Conservation (phyloP, 2,329 filamentous ascomycete species). For the Cordyceps cateniannulata region DNA sequence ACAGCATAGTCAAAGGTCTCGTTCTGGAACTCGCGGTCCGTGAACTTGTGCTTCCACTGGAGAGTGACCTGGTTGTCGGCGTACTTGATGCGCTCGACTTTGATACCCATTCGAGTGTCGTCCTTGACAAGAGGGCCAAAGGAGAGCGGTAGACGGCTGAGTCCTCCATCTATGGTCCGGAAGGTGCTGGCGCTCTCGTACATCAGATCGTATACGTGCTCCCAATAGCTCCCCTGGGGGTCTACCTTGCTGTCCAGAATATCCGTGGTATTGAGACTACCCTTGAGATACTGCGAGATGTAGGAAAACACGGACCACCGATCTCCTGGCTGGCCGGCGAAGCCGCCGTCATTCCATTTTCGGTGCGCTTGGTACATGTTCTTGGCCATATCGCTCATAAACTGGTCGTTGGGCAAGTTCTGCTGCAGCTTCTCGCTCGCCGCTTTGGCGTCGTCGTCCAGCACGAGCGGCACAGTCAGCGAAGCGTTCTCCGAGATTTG, state of each 20-base stretch:
- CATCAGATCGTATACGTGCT: conserved; percentile 24
- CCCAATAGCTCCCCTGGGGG: conserved; percentile 39
- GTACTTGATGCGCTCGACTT: conserved; percentile 51
- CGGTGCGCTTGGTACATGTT: conserved; percentile 40
- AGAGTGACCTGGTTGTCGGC: conserved; percentile 50
- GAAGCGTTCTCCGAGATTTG: conserved; percentile 40
- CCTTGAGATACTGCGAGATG: conserved; percentile 51
- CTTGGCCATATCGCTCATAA: conserved; percentile 30
- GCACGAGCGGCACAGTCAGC: conserved; percentile 27
- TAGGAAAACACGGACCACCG: conserved; percentile 60
- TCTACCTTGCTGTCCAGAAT: conserved; percentile 23
- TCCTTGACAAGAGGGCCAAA: conserved; percentile 57
- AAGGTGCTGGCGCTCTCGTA: conserved; percentile 32
- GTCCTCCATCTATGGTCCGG: conserved; percentile 56
- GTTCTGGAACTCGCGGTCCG: conserved; percentile 32
- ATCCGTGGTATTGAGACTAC: conserved; percentile 48
- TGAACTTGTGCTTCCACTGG: conserved; percentile 45
- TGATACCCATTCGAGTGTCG: conserved; percentile 48
- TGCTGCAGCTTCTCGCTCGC: conserved; percentile 32
- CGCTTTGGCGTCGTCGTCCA: conserved; percentile 26
- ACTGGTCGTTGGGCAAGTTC: conserved; percentile 28
- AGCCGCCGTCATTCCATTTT: conserved; percentile 29
- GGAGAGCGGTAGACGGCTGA: conserved; percentile 51
- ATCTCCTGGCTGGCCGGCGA: conserved; percentile 44
- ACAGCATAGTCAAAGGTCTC: conserved; percentile 60